These are phyloP conservation scores for Exophiala sideris DNA, from an alignment of 2,329 filamentous ascomycete genomes.

Conservation along the genomic window DNA sequence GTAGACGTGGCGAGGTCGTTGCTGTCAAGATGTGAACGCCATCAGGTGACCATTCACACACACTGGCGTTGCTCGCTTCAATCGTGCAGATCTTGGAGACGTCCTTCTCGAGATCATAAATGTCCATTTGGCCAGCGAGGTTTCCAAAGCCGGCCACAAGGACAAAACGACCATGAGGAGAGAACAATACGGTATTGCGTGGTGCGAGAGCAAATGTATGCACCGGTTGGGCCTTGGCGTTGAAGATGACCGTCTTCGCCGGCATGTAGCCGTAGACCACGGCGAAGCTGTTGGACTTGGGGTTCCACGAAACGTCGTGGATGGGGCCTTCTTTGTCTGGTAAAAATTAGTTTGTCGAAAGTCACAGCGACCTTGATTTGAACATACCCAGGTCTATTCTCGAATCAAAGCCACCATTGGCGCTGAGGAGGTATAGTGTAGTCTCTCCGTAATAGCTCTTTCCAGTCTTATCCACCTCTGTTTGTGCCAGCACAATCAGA, in stretches of 20 bases:
- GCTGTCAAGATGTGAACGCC: conserved; percentile 94
- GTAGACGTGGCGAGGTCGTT: conserved; percentile 91
- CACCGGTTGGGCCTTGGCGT: conserved; percentile 74
- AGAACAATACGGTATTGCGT: conserved; percentile 93
- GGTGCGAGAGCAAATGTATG: conserved; percentile 84
- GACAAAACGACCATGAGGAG: conserved; percentile 87
- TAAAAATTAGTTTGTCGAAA: conserved; percentile 4
- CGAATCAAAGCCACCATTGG: conserved; percentile 87
- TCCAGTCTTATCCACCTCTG: conserved; percentile 94
- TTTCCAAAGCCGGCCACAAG: conserved; percentile 96
- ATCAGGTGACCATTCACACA: conserved; percentile 96
- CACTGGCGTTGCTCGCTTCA: conserved; percentile 90
- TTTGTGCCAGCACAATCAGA: conserved; percentile 91
- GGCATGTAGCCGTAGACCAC: conserved; percentile 99
- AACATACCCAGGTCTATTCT: conserved; percentile 68
- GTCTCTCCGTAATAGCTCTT: conserved; percentile 99
- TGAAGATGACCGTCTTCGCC: conserved; percentile 98
- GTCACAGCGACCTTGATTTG: not conserved
- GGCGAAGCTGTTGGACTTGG: conserved; percentile 95
- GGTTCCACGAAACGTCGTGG: conserved; percentile 97
- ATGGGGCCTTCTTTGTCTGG: conserved; percentile 94
- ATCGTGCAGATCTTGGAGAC: conserved; percentile 90
- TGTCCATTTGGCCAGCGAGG: conserved; percentile 93
- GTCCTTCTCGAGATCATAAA: conserved; percentile 94
- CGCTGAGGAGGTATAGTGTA: conserved; percentile 89